These are phyloP conservation scores for Plasmodium gonderi DNA, from an alignment of 169 alveolate species.

Conservation along the genomic window DNA sequence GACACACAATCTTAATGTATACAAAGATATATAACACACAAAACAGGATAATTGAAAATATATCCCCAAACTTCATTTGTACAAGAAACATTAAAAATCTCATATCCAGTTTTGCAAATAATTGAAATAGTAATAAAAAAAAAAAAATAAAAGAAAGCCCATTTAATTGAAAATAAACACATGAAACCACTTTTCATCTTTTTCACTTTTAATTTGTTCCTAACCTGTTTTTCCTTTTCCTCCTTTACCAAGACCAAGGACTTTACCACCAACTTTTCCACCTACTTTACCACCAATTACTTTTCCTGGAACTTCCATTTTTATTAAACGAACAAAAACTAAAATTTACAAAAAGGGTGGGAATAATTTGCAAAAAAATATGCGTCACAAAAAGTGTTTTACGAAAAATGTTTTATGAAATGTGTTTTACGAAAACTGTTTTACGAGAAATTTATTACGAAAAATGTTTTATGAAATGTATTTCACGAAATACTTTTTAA, in stretches of 20 bases:
- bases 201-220: not conserved
- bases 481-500: too few species aligned
- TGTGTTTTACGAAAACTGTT: too few species aligned
- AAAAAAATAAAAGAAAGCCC: not conserved
- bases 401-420: too few species aligned
- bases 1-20: not conserved
- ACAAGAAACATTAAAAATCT: not conserved
- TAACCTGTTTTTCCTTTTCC: slow-evolving; percentile 88
- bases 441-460: too few species aligned
- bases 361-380: slow-evolving; percentile 3
- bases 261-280: slow-evolving; percentile 91
- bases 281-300: slow-evolving; percentile 91
- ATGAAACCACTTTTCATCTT: not conserved
- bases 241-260: slow-evolving; percentile 88
- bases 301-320: slow-evolving; percentile 77
- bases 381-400: not conserved
- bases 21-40: not conserved
- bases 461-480: too few species aligned
- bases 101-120: not conserved
- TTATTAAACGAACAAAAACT: not conserved
- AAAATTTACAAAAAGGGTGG: not conserved
- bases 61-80: not conserved
- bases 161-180: not conserved
- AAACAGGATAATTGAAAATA: not conserved
- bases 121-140: too few species aligned